phyloP scores from a whole-genome alignment of 2,329 filamentous ascomycete genomes.

The Tolypocladium sp. region DNA sequence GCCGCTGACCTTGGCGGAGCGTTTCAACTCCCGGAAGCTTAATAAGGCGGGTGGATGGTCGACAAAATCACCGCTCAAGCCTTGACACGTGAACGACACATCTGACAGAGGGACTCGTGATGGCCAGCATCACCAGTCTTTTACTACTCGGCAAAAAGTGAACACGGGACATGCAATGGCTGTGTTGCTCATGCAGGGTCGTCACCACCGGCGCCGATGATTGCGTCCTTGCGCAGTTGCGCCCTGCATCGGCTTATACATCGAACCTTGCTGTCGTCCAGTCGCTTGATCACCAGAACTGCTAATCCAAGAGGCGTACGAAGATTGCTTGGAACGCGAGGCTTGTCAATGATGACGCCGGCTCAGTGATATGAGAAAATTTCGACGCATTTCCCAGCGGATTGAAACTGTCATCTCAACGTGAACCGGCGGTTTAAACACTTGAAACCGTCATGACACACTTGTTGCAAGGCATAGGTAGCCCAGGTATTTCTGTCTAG shows the following conservation, averaged over 20 bases:
- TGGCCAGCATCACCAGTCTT: neutral
- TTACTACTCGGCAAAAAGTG: neutral
- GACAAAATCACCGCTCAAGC: slow-evolving; percentile 3
- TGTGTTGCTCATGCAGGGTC: neutral
- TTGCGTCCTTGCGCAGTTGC: neutral
- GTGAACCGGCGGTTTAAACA: neutral
- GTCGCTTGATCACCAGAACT: neutral
- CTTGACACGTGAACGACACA: neutral
- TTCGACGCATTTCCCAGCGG: neutral
- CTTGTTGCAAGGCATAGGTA: no score
- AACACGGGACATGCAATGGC: neutral
- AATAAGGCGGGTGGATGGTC: neutral
- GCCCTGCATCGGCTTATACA: neutral
- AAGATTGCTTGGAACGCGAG: neutral
- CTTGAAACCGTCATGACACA: neutral
- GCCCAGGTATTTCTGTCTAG: slow-evolving; percentile 13
- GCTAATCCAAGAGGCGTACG: neutral
- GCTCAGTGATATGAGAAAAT: neutral
- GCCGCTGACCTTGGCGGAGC: neutral
- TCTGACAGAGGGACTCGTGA: neutral
- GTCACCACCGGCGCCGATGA: neutral
- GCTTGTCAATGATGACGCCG: neutral
- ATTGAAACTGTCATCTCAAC: neutral
- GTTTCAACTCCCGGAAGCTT: neutral
- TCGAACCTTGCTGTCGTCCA: neutral